Evolutionary conservation across 306 rosid genomes (phyloP).

Genomic region (Dicorynia guianensis): DNA sequence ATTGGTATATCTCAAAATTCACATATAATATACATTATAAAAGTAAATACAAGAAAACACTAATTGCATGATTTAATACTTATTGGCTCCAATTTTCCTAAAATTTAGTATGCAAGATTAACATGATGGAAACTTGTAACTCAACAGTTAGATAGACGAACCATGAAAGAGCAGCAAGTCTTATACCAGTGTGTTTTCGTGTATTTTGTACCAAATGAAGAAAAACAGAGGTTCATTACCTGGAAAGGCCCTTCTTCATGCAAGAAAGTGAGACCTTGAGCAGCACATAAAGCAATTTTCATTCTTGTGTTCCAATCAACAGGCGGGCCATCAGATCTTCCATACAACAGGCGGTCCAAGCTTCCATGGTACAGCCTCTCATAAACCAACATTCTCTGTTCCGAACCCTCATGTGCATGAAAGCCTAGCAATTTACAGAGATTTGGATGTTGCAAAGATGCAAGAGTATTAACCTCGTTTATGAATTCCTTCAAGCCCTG

Average conservation of each 20-base stretch:
- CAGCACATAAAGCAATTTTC: slow-evolving; percentile 91
- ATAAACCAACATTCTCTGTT: slow-evolving; percentile 81
- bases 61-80: no score
- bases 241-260: slow-evolving; percentile 96
- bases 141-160: no score
- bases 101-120: no score
- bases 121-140: no score
- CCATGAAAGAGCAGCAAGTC: no score
- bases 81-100: no score
- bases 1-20: no score
- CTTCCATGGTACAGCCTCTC: slow-evolving; percentile 96
- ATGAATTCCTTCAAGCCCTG: slow-evolving; percentile 93
- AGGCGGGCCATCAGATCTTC: slow-evolving; percentile 92
- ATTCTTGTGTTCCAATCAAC: slow-evolving; percentile 98
- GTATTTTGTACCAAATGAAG: slow-evolving; percentile 1
- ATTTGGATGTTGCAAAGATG: slow-evolving; percentile 93
- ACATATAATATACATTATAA: no score
- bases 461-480: slow-evolving; percentile 75
- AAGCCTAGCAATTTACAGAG: slow-evolving; percentile 95
- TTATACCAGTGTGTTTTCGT: no score
- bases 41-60: no score
- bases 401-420: slow-evolving; percentile 89
- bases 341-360: slow-evolving; percentile 82
- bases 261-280: slow-evolving; percentile 92
- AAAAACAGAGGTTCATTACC: slow-evolving; percentile 55